Evolutionary conservation across 768 basidiomycete species (phyloP).

Genomic region (Pisolithus albus): DNA sequence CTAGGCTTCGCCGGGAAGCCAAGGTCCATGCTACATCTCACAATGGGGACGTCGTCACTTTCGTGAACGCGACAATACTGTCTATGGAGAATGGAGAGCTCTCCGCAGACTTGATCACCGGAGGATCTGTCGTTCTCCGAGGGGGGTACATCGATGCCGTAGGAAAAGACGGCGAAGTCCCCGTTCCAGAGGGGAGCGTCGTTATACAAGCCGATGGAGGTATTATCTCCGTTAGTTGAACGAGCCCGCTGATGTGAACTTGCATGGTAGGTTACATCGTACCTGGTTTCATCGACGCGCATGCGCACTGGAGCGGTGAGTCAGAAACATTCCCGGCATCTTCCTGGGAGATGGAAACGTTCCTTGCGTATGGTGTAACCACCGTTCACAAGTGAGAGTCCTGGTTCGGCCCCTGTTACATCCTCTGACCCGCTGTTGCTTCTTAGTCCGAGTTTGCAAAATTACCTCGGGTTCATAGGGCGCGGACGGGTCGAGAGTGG

Average conservation of each 20-base stretch:
- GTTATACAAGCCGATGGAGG: constrained; percentile 58
- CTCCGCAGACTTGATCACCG: constrained; percentile 42
- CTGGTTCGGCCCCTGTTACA: not conserved
- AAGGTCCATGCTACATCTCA: constrained; percentile 4
- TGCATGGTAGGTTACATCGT: constrained; percentile 46
- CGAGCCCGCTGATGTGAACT: constrained; percentile 2
- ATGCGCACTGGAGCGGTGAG: constrained; percentile 65
- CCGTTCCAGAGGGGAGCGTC: constrained; percentile 34
- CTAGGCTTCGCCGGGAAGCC: constrained; percentile 51
- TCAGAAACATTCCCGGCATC: constrained; percentile 47
- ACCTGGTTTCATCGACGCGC: constrained; percentile 71
- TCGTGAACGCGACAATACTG: constrained; percentile 62
- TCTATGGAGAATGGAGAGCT: constrained; percentile 57
- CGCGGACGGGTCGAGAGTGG: constrained; percentile 65
- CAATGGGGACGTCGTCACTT: constrained; percentile 41
- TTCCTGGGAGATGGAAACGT: constrained; percentile 71
- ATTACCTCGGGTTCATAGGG: constrained; percentile 56
- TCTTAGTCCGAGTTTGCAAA: constrained; percentile 56
- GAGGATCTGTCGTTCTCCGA: constrained; percentile 47
- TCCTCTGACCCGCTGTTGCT: not conserved
- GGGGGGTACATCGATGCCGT: constrained; percentile 54
- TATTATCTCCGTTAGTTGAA: constrained; percentile 19
- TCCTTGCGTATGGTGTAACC: constrained; percentile 71
- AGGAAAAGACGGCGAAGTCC: constrained; percentile 28
- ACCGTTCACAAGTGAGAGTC: constrained; percentile 62